Conservation (phyloP, 2,329 filamentous ascomycete species). For the Ophiocordyceps sinensis region DNA sequence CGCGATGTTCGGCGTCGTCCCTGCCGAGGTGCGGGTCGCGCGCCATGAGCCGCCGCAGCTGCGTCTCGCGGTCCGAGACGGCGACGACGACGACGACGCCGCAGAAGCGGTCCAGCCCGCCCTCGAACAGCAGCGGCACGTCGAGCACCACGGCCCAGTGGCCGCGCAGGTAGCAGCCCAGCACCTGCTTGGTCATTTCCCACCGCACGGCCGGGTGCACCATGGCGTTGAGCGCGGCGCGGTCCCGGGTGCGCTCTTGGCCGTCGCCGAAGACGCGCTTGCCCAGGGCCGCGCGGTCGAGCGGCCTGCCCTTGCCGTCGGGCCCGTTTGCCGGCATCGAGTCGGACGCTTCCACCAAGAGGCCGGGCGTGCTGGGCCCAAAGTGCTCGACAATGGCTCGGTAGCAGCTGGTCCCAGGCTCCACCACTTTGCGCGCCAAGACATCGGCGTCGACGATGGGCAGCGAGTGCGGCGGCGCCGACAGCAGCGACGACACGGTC, state of each 20-base stretch:
- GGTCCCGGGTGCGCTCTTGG: conserved; percentile 54
- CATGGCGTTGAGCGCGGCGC: conserved; percentile 71
- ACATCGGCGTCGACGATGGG: conserved; percentile 91
- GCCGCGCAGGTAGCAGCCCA: conserved; percentile 60
- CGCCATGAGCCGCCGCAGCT: conserved; percentile 64
- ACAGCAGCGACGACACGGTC: conserved; percentile 76
- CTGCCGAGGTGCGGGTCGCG: conserved; percentile 64
- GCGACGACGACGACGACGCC: conserved; percentile 78
- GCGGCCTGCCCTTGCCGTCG: conserved; percentile 50
- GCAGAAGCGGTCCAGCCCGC: conserved; percentile 70
- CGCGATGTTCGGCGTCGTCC: conserved; percentile 80
- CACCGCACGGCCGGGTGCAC: conserved; percentile 80
- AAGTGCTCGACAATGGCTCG: conserved; percentile 71
- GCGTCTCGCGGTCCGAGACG: conserved; percentile 62
- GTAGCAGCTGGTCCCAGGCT: conserved; percentile 80
- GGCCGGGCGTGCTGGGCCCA: conserved; percentile 65
- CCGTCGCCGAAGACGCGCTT: conserved; percentile 72
- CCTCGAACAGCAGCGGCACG: conserved; percentile 84
- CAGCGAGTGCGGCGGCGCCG: conserved; percentile 65
- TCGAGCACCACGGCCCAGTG: conserved; percentile 86
- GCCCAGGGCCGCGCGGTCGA: conserved; percentile 80
- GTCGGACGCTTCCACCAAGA: conserved; percentile 49
- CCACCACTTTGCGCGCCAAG: conserved; percentile 83
- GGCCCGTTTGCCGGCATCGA: conserved; percentile 39
- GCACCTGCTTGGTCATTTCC: conserved; percentile 64